Conservation (phyloP, 768 basidiomycete genomes). For the Filobasidium floriforme region DNA sequence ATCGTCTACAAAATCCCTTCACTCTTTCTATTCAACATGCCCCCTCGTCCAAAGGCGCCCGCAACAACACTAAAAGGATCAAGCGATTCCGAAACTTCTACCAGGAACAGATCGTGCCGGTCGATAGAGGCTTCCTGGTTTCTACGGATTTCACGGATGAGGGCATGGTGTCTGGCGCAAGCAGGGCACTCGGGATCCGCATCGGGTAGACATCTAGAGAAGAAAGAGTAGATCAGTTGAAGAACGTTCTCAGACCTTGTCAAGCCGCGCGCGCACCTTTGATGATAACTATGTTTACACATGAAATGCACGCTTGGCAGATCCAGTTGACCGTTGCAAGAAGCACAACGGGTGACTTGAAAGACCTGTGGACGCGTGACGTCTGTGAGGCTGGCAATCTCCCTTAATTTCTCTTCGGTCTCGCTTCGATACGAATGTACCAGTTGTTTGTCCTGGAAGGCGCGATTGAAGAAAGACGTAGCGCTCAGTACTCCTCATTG, state of each 20-base stretch:
- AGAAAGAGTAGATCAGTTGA: background rate
- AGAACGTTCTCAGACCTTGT: background rate
- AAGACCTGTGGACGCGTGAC: conserved; percentile 74
- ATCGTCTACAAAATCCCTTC: too few relatives aligned
- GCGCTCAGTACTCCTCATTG: background rate
- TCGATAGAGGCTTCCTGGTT: conserved; percentile 72
- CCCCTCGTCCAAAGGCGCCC: conserved; percentile 42
- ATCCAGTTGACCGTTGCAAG: conserved; percentile 81
- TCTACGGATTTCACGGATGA: conserved; percentile 78
- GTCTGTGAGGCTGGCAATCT: conserved; percentile 73
- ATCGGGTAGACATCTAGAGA: conserved; percentile 70
- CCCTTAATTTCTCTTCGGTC: conserved; percentile 67
- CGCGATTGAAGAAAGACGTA: background rate
- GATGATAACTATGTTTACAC: conserved; percentile 96
- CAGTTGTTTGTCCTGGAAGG: conserved; percentile 67
- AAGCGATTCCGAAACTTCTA: conserved; percentile 44
- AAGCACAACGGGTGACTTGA: conserved; percentile 86
- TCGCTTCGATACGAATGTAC: conserved; percentile 83
- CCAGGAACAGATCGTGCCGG: conserved; percentile 46
- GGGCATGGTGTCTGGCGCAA: conserved; percentile 76
- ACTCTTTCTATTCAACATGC: conserved; percentile 26
- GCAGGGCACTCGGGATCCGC: conserved; percentile 82
- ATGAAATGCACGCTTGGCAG: conserved; percentile 92
- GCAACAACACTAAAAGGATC: conserved; percentile 46
- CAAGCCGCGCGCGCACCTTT: conserved; percentile 54